Base-by-base conservation (phyloP, 345 rosid species). In the Stellera chamaejasme region DNA sequence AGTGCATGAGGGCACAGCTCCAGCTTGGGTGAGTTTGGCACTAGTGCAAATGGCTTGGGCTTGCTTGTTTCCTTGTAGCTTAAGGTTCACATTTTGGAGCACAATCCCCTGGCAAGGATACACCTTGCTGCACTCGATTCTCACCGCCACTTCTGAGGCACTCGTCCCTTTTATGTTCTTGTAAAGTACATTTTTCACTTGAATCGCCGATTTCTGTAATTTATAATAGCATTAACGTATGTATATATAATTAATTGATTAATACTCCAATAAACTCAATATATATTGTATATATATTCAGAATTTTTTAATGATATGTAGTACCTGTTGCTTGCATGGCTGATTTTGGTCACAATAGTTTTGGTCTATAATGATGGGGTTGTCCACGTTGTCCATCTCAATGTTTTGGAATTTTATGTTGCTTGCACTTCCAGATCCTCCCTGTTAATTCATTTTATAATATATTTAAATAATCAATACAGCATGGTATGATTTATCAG, bases 361-460 rank as follows among this genome's bases (percentile, higher is more conserved):
- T 43, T 92, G 98, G 54, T 88, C 89, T 52, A 92, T 81, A 27
- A 92, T 84, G 43, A 92, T 92, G 11, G 98, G 96, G 67, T 92
- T 79, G 59, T 54, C 65, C 42, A 92, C 98, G 15, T 88, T 79
- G 1, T 68, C 13, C 96, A 92, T 88, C 32, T 64, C 69, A 13
- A 92, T 74, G 59, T 92, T 84, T 53, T 79, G 78, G 48, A 92
- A 92, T 42, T 50, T 73, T 60, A 92, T 77, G 80, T 85, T 75
- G 66, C 67, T 80, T 41, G 88, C 98, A 54, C 62, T 73, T 61
- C 98, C 98, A 3, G 90, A 88, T 13, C 98, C 98, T 81, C 98
- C 98, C 95, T 89, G 76, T 39, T 19, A 2, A 8, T 32, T 32
- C 39, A 8, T 32, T 32, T 32, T 32, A 32, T 32, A 32, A 32